Evolutionary conservation across 495 filamentous ascomycete species (phyloP), one percentile per base, ranked within the genome.

Genomic region (Lineolata rhizophorae): DNA sequence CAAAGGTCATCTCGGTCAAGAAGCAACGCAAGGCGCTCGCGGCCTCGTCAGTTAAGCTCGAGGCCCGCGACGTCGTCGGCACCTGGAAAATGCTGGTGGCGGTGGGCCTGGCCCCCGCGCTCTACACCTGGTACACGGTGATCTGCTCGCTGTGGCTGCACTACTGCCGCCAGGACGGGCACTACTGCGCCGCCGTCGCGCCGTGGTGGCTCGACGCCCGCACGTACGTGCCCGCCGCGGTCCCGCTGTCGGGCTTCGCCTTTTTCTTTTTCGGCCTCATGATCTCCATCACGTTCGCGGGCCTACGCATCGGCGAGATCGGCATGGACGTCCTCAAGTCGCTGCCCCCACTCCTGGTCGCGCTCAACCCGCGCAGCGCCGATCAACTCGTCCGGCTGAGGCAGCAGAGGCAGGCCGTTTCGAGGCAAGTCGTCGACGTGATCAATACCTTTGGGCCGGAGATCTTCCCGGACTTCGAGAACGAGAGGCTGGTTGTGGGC

Each of bases 261-360:
- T 61, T 68, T 20, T 71, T 71, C 13, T 70, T 79, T 13, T 12
- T 15, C 57, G 54, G 80, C 20, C 52, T 91, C 38, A 93, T 90
- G 57, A 80, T 81, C 1, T 61, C 71, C 14, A 76, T 93, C 50
- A 30, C 81, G 3, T 94, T 91, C 47, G 83, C 81, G 2, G 83
- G 85, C 5, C 71, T 97, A 20, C 77, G 87, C 3, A 90, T 95
- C 44, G 87, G 87, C 25, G 87, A 97, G 52, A 72, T 85, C 30
- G 85, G 83, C 18, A 95, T 97, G 84, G 87, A 97, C 45, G 94
- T 97, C 30, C 40, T 82, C 54, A 97, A 95, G 54, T 94, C 85
- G 0, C 67, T 97, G 8, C 67, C 77, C 1, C 87, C 87, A 1
- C 69, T 97, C 4, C 55, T 87, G 11, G 54, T 92, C 11, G 81